Base-by-base conservation (phyloP, 2,329 filamentous ascomycete genomes). In the Fusarium solani-melongenae region DNA sequence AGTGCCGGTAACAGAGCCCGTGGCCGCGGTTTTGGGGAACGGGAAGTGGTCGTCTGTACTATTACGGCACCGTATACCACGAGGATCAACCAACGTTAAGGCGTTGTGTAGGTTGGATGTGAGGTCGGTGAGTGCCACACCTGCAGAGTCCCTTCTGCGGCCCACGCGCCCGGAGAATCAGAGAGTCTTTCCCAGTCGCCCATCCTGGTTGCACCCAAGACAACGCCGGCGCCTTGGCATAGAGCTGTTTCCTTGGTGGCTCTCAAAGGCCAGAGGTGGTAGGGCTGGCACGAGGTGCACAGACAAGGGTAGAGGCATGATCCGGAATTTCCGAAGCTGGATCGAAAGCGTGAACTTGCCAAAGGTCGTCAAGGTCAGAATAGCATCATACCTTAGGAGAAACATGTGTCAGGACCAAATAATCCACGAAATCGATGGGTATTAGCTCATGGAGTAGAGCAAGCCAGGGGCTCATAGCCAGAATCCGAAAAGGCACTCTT, bases 101-200 rank as follows among this genome's bases (percentile, higher is more conserved):
- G 53, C 39, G 24, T 44, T 29, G 33, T 29, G 39, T 33, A 15
- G 12, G 11, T 33, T 7, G 49, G 41, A 57, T 33, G 38, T 36
- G 39, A 71, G 31, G 60, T 20, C 12, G 36, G 31, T 31, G 33
- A 57, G 33, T 56, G 60, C 56, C 41, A 67, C 14, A 36, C 51
- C 27, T 22, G 5, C 36, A 33, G 57, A 14, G 38, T 68, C 36
- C 12, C 41, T 20, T 27, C 27, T 39, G 44, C 22, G 34, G 27
- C 56, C 57, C 33, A 41, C 59, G 27, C 33, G 29, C 29, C 12
- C 46, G 36, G 27, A 44, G 31, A 33, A 51, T 33, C 20, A 27
- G 11, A 9, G 27, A 38, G 27, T 31, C 31, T 24, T 15, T 12
- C 15, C 56, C 62, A 22, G 27, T 10, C 17, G 14, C 8, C 15